Evolutionary conservation across 2,329 filamentous ascomycete species (phyloP), one percentile per base, ranked within the genome.

Genomic region (Paraphoma sp.): DNA sequence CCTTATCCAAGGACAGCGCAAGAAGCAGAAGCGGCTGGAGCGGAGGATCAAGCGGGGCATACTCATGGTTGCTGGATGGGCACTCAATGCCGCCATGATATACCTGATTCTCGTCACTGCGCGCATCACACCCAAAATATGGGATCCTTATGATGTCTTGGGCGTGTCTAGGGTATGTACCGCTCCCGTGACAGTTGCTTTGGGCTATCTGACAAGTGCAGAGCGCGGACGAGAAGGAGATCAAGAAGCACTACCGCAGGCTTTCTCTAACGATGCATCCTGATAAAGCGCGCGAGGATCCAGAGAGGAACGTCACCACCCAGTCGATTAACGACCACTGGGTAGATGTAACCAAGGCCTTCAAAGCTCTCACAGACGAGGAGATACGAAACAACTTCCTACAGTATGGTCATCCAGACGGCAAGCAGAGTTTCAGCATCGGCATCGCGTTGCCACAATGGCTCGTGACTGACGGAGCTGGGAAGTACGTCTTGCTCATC

Each of bases 391-490:
- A 96, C 80, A 99, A 99, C 82, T 99, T 91, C 78, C 88, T 97
- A 51, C 91, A 96, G 77, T 99, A 90, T 71, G 95, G 95, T 53
- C 93, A 99, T 77, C 95, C 95, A 6, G 95, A 99, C 75, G 95
- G 95, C 74, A 98, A 97, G 84, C 95, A 99, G 80, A 94, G 93
- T 76, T 95, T 93, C 79, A 97, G 93, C 80, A 98, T 99, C 72
- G 94, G 95, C 63, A 99, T 99, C 65, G 95, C 94, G 45, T 85
- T 99, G 45, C 95, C 95, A 45, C 90, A 95, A 76, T 92, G 95
- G 78, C 93, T 99, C 69, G 86, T 99, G 53, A 90, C 91, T 12
- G 92, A 97, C 65, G 94, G 93, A 53, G 96, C 95, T 76, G 94
- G 93, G 64, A 98, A 97, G 82, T 98, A 96, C 73, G 90, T 99